Evolutionary conservation across 1,284 basidiomycete genomes (phyloP).

Genomic region (Anthracocystis walkeri): DNA sequence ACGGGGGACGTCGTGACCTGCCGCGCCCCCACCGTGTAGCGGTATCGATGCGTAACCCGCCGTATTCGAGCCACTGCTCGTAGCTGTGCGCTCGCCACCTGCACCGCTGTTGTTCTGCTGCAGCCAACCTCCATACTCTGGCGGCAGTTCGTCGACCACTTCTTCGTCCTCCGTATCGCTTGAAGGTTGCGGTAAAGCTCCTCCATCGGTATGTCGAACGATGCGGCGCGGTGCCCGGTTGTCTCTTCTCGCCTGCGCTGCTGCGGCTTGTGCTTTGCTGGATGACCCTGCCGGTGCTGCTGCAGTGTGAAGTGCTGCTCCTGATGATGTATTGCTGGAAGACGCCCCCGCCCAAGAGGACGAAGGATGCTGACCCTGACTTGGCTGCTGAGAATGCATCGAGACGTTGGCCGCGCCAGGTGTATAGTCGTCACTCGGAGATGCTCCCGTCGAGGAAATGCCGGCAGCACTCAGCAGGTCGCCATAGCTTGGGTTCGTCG

Average conservation of each 20-base stretch:
- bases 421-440: constrained; percentile 24
- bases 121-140: constrained; percentile 55
- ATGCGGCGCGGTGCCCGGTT: constrained; percentile 23
- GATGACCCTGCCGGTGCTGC: constrained; percentile 5
- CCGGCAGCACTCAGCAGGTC: constrained; percentile 34
- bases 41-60: constrained; percentile 3
- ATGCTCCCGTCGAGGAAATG: constrained; percentile 5
- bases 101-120: constrained; percentile 9
- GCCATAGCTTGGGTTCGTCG: constrained; percentile 42
- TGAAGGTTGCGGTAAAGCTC: constrained; percentile 43
- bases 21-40: constrained; percentile 4
- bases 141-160: constrained; percentile 47
- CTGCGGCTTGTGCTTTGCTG: constrained; percentile 27
- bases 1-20: constrained; percentile 6
- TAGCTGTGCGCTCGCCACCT: neutral
- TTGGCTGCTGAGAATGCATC: constrained; percentile 23
- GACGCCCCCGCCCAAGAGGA: constrained; percentile 8
- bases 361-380: constrained; percentile 28
- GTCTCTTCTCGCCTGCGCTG: constrained; percentile 25
- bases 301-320: constrained; percentile 20
- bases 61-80: neutral
- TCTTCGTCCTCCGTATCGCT: constrained; percentile 54
- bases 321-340: constrained; percentile 1
- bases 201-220: constrained; percentile 49
- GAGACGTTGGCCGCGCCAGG: constrained; percentile 21